Conservation (phyloP, 306 rosid genomes). For the Quercus alba region DNA sequence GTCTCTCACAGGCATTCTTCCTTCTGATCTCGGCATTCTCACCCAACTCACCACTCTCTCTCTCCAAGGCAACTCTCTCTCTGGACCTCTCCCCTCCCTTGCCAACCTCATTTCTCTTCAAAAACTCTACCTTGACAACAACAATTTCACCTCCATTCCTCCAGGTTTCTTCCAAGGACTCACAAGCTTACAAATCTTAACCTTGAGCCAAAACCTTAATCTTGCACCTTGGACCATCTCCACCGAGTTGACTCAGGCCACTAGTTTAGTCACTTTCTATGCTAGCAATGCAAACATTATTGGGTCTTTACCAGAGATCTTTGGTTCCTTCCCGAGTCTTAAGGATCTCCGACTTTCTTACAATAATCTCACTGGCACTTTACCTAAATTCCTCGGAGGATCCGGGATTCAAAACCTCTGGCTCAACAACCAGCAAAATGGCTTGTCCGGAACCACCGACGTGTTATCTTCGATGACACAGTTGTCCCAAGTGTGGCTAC, state of each 20-base stretch:
- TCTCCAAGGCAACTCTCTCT: constrained; percentile 46
- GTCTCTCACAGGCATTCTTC: constrained; percentile 62
- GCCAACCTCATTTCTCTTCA: constrained; percentile 51
- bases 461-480: constrained; percentile 54
- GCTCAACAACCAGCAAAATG: constrained; percentile 65
- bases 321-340: constrained; percentile 37
- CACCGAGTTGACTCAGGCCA: constrained; percentile 33
- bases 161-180: constrained; percentile 38
- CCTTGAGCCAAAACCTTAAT: constrained; percentile 28
- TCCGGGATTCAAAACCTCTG: constrained; percentile 50
- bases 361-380: constrained; percentile 63
- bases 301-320: constrained; percentile 56
- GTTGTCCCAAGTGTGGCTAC: constrained; percentile 64
- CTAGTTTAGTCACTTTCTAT: constrained; percentile 30
- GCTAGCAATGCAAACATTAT: constrained; percentile 32
- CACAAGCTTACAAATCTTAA: constrained; percentile 36
- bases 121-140: constrained; percentile 30
- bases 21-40: constrained; percentile 62
- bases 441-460: constrained; percentile 49
- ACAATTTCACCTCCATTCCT: constrained; percentile 61
- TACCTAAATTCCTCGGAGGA: constrained; percentile 46
- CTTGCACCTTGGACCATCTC: constrained; percentile 52
- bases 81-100: constrained; percentile 58
- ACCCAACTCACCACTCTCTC: constrained; percentile 45
- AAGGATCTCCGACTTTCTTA: constrained; percentile 56